phyloP scores from a whole-genome alignment of 2,329 filamentous ascomycete genomes.

The Zymoseptoria passerinii region DNA sequence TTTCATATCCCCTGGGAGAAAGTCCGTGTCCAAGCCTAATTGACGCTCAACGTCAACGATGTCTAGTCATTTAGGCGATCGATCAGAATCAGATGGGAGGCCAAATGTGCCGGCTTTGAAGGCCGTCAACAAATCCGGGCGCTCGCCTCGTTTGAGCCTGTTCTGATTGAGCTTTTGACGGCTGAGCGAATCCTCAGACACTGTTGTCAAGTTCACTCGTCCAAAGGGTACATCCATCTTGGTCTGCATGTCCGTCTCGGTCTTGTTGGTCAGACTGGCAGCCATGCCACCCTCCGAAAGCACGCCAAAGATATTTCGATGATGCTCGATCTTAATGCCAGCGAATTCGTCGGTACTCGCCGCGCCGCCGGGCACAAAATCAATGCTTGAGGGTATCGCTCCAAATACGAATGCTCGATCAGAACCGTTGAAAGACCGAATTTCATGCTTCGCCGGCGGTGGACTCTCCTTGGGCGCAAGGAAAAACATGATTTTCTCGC shows the following conservation, averaged over 20 bases:
- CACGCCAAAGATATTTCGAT: constrained; percentile 49
- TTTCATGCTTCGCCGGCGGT: constrained; percentile 5
- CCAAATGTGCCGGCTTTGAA: not conserved
- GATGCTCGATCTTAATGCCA: constrained; percentile 4
- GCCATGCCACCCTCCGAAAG: constrained; percentile 55
- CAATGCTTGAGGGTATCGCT: constrained; percentile 38
- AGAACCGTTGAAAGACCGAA: not conserved
- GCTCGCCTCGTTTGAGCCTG: not conserved
- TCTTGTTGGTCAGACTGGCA: constrained; percentile 24
- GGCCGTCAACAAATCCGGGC: not conserved
- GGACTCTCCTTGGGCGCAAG: constrained; percentile 31
- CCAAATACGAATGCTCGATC: constrained; percentile 29
- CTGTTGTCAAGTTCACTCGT: not conserved
- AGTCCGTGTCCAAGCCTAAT: not conserved
- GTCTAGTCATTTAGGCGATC: not conserved
- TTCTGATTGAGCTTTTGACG: not conserved
- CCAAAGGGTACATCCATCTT: constrained; percentile 43
- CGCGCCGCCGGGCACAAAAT: constrained; percentile 20
- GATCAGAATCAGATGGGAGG: not conserved
- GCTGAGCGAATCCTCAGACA: not conserved
- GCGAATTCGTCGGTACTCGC: not conserved
- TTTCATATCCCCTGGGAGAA: not conserved
- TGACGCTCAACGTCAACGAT: not conserved
- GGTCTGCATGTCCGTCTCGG: constrained; percentile 22
- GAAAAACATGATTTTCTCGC: constrained; percentile 61